Base-by-base conservation (phyloP, 2,329 filamentous ascomycete genomes). In the Amphichorda felina region DNA sequence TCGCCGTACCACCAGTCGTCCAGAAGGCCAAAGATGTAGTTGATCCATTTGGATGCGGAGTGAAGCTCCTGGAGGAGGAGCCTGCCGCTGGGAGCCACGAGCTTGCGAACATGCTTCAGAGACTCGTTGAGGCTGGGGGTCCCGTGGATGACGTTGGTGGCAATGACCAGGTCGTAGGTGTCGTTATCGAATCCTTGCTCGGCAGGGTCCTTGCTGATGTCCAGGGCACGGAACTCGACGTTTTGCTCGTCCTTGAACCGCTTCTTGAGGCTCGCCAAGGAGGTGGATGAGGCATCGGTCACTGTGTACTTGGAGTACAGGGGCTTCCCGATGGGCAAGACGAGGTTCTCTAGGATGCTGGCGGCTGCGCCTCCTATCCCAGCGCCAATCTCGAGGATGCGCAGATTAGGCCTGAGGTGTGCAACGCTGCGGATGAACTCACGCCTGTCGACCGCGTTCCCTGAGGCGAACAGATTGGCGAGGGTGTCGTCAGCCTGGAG, bases 301-400 rank as follows among this genome's bases (percentile, higher is more conserved):
- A 45, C 54, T 2, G 44, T 50, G 36, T 59, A 59, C 2, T 35
- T 39, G 5, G 34, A 41, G 38, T 51, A 53, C n/a, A n/a, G n/a
- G n/a, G n/a, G 24, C 45, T 35, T 4, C 40, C 30, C 9, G 28
- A 34, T 19, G 14, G 14, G 14, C 19, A n/a, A 8, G 15, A n/a
- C n/a, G 16, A 51, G 40, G 9, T 38, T 36, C 2, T 38, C 34
- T 3, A 68, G 43, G 5, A 67, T 45, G 2, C 34, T 38, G 3
- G 49, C 44, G 0, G 56, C 57, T 8, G 54, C 49, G 7, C 48
- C 49, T 5, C 58, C 57, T 1, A 54, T 64, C 2, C 59, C 59
- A 2, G 56, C 57, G 3, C 60, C 61, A 13, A 65, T 48, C 38
- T 66, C 61, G 1, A 65, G 45, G 27, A 64, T 50, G 4, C 52